Conservation (phyloP, 164 flowering plant genomes). For the Kingdonia uniflora region DNA sequence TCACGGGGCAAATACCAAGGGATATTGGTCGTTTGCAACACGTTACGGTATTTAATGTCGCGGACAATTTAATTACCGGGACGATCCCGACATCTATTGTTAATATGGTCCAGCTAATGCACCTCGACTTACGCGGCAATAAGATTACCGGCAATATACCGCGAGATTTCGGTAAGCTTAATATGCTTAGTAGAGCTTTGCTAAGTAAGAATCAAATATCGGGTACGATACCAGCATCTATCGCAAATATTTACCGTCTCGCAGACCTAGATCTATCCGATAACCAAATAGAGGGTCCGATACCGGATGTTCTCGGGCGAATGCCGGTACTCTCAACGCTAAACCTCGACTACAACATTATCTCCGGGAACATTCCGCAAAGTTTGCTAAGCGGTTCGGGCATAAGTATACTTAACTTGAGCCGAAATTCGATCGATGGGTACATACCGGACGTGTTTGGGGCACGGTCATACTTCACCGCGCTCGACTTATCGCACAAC, state of each 20-base stretch:
- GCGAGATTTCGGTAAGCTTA: conserved; percentile 31
- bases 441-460: conserved; percentile 69
- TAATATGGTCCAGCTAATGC: conserved; percentile 40
- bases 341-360: conserved; percentile 52
- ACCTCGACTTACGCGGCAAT: conserved; percentile 69
- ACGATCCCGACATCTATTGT: conserved; percentile 50
- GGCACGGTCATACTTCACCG: conserved; percentile 56
- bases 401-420: conserved; percentile 54
- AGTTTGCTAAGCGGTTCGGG: conserved; percentile 35
- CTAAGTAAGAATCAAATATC: conserved; percentile 41
- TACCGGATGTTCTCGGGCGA: conserved; percentile 45
- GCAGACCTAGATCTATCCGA: conserved; percentile 67
- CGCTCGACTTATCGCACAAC: conserved; percentile 59
- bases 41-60: conserved; percentile 66
- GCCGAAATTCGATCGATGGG: conserved; percentile 55
- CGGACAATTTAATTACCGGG: conserved; percentile 69
- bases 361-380: conserved; percentile 56
- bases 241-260: conserved; percentile 53
- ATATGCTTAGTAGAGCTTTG: conserved; percentile 73
- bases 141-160: conserved; percentile 50
- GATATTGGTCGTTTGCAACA: conserved; percentile 46
- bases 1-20: conserved; percentile 58
- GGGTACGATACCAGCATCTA: conserved; percentile 54
- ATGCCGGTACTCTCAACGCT: conserved; percentile 71
- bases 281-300: conserved; percentile 47